Conservation (phyloP, 495 filamentous ascomycete genomes). For the Aspergillus coremiiformis region DNA sequence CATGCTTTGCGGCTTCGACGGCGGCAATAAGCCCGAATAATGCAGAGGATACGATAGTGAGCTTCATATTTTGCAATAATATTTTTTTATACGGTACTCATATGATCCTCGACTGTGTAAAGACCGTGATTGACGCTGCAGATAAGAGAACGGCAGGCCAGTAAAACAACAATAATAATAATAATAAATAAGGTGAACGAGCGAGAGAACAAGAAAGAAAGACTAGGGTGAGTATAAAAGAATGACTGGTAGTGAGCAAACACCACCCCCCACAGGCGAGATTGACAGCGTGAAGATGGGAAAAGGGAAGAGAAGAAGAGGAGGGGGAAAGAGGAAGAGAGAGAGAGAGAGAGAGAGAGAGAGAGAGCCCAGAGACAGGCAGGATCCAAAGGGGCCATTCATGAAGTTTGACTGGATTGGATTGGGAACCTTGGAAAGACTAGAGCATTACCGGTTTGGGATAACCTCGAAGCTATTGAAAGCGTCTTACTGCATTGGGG, state of each 20-base stretch:
- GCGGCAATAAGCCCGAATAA: conserved; percentile 58
- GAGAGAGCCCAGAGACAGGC: conserved; percentile 7
- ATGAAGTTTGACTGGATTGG: no score
- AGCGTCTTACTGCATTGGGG: conserved; percentile 3
- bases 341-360: conserved; percentile 17
- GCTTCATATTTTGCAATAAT: conserved; percentile 26
- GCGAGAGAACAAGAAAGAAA: conserved; percentile 22
- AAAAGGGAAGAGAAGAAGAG: conserved; percentile 14
- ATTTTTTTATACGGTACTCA: neutral
- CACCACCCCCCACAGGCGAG: conserved; percentile 8
- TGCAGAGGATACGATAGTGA: conserved; percentile 23
- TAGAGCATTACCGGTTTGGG: conserved; percentile 4
- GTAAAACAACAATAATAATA: no score
- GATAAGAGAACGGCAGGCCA: conserved; percentile 5
- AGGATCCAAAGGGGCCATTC: neutral
- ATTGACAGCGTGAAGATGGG: conserved; percentile 1
- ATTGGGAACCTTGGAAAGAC: no score
- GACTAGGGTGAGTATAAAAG: conserved; percentile 15
- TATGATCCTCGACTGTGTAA: neutral
- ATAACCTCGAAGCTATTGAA: conserved; percentile 13
- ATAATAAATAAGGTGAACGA: no score
- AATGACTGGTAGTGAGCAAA: neutral
- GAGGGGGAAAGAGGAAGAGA: conserved; percentile 13
- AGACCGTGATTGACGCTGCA: neutral
- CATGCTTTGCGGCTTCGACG: conserved; percentile 34